Evolutionary conservation across 2,329 filamentous ascomycete species (phyloP).

Genomic region (Passalora sequoiae): DNA sequence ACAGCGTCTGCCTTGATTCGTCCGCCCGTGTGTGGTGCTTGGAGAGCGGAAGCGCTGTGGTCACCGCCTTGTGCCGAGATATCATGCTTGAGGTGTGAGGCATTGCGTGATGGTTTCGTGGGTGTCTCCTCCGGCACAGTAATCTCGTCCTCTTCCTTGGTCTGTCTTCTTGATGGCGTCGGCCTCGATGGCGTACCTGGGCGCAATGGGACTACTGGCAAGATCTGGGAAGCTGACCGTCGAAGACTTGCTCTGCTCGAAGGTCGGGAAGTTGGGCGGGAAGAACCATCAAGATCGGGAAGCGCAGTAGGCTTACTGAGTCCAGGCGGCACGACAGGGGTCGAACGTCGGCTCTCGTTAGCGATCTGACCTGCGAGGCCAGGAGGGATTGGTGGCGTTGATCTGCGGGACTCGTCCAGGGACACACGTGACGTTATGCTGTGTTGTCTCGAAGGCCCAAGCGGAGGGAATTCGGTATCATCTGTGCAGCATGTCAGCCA

Average conservation of each 20-base stretch:
- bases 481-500: conserved; percentile 25
- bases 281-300: conserved; percentile 26
- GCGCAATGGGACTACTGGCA: conserved; percentile 38
- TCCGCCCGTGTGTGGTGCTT: neutral
- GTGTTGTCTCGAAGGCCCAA: conserved; percentile 23
- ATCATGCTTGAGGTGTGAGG: conserved; percentile 18
- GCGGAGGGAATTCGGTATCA: conserved; percentile 28
- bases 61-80: conserved; percentile 3
- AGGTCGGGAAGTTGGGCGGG: conserved; percentile 29
- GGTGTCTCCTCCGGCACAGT: conserved; percentile 19
- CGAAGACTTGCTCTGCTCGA: conserved; percentile 34
- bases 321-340: conserved; percentile 44
- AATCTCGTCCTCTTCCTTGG: conserved; percentile 17
- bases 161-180: conserved; percentile 28
- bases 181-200: conserved; percentile 35
- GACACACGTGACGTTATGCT: conserved; percentile 24
- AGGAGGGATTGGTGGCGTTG: conserved; percentile 35
- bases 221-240: conserved; percentile 30
- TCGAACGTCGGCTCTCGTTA: conserved; percentile 38
- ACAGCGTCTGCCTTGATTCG: neutral
- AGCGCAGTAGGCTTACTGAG: conserved; percentile 33
- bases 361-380: conserved; percentile 32
- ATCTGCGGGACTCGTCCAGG: conserved; percentile 27
- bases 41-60: neutral
- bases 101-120: conserved; percentile 16